These are phyloP conservation scores for Scheffersomyces coipomensis DNA, from an alignment of 805 yeast genomes.

Conservation along the genomic window DNA sequence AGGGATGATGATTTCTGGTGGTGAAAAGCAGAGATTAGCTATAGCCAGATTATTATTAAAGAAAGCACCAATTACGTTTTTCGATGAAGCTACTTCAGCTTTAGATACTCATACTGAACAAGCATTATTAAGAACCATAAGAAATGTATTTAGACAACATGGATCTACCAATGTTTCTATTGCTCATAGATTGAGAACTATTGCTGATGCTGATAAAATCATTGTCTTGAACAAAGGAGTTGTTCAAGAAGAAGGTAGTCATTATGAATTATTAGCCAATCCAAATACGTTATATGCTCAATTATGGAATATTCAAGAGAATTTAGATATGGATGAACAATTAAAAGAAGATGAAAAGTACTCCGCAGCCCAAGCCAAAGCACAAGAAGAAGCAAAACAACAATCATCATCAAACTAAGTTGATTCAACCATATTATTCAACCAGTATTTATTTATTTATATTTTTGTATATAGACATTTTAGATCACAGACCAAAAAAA, in stretches of 20 bases:
- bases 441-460: no score
- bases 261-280: conserved; percentile 54
- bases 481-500: no score
- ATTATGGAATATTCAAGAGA: conserved; percentile 92
- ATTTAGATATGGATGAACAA: conserved; percentile 50
- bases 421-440: neutral
- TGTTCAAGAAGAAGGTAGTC: conserved; percentile 89
- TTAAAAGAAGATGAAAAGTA: conserved; percentile 9
- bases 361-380: neutral
- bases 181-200: conserved; percentile 91
- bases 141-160: conserved; percentile 55
- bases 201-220: conserved; percentile 91
- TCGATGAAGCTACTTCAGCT: conserved; percentile 97
- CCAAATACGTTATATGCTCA: conserved; percentile 67
- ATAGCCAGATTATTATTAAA: conserved; percentile 88
- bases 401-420: no score
- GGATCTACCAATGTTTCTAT: conserved; percentile 80
- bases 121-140: conserved; percentile 71
- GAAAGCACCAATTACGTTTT: conserved; percentile 84
- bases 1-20: conserved; percentile 99
- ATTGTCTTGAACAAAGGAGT: conserved; percentile 77
- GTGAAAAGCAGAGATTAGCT: conserved; percentile 94
- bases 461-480: no score
- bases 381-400: no score
- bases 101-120: conserved; percentile 96